phyloP scores from a whole-genome alignment of 1,284 basidiomycete genomes.

The Pseudozyma pruni region DNA sequence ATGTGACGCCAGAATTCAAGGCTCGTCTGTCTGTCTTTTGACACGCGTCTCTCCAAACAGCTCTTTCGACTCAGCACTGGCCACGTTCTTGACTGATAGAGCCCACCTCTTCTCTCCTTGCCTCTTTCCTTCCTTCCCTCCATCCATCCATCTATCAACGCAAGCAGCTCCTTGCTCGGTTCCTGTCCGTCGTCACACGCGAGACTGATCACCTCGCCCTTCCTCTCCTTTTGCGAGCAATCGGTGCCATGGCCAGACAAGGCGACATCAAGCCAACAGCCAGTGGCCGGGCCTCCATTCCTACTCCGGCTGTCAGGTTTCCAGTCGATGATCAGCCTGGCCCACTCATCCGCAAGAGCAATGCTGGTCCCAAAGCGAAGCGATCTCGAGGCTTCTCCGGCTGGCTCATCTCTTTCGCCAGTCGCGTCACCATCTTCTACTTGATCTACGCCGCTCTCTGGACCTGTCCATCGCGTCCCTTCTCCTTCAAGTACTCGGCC shows the following conservation, averaged over 20 bases:
- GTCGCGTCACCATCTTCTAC: slow-evolving; percentile 50
- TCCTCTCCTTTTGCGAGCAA: neutral
- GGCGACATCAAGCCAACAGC: slow-evolving; percentile 23
- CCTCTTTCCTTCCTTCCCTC: slow-evolving; percentile 2
- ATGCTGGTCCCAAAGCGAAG: slow-evolving; percentile 6
- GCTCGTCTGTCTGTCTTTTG: too few relatives aligned
- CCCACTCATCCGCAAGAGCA: slow-evolving; percentile 12
- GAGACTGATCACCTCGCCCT: slow-evolving; percentile 17
- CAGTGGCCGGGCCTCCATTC: slow-evolving; percentile 37
- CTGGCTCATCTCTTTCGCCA: slow-evolving; percentile 42
- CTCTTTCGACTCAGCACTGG: slow-evolving; percentile 32
- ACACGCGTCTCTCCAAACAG: too few relatives aligned
- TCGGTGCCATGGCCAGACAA: slow-evolving; percentile 12
- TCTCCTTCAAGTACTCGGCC: slow-evolving; percentile 57
- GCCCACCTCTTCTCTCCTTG: neutral
- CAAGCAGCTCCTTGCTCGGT: neutral
- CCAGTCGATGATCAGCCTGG: slow-evolving; percentile 19
- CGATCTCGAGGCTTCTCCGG: slow-evolving; percentile 27
- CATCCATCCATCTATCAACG: slow-evolving; percentile 16
- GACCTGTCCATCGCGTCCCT: slow-evolving; percentile 59
- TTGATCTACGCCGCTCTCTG: slow-evolving; percentile 56
- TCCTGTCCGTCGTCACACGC: neutral
- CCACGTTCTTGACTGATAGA: slow-evolving; percentile 6
- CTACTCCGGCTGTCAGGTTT: slow-evolving; percentile 39
- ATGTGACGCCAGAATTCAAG: too few relatives aligned